phyloP scores from a whole-genome alignment of 768 basidiomycete genomes.

The Rhodotorula graminis region DNA sequence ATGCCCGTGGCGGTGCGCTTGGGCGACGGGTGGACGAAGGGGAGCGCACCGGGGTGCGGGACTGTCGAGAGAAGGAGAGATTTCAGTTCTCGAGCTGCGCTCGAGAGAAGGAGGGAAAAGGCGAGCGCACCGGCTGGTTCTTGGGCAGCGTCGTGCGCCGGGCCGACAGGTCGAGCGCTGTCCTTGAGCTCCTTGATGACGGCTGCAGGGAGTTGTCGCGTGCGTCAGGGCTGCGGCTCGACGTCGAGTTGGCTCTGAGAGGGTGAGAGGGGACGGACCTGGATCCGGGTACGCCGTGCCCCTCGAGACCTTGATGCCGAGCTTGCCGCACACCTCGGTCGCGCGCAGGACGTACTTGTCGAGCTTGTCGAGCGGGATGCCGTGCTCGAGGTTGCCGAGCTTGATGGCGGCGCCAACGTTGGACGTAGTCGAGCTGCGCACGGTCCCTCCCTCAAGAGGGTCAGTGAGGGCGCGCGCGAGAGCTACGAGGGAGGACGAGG shows the following conservation, averaged over 20 bases:
- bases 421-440: slow-evolving; percentile 1
- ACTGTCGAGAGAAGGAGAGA: not conserved
- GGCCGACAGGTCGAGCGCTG: not conserved
- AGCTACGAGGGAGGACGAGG: not conserved
- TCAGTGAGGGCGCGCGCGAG: not conserved
- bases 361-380: not conserved
- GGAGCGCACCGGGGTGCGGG: not conserved
- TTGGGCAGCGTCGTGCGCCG: slow-evolving; percentile 14
- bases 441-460: not conserved
- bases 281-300: slow-evolving; percentile 20
- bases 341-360: slow-evolving; percentile 5
- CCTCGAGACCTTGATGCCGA: slow-evolving; percentile 23
- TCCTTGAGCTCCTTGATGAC: slow-evolving; percentile 13
- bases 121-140: slow-evolving; percentile 3
- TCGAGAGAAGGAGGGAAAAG: not conserved
- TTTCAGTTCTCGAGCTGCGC: not conserved
- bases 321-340: not conserved
- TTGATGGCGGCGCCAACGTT: slow-evolving; percentile 22
- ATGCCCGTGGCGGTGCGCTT: slow-evolving; percentile 4
- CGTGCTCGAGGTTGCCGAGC: not conserved
- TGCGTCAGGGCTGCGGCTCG: too few species aligned
- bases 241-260: too few species aligned
- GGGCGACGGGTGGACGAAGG: slow-evolving; percentile 8
- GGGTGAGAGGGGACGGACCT: slow-evolving; percentile 2
- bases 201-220: too few species aligned